Conservation (phyloP, 2,329 filamentous ascomycete genomes). For the Trichoderma cornu-damae region DNA sequence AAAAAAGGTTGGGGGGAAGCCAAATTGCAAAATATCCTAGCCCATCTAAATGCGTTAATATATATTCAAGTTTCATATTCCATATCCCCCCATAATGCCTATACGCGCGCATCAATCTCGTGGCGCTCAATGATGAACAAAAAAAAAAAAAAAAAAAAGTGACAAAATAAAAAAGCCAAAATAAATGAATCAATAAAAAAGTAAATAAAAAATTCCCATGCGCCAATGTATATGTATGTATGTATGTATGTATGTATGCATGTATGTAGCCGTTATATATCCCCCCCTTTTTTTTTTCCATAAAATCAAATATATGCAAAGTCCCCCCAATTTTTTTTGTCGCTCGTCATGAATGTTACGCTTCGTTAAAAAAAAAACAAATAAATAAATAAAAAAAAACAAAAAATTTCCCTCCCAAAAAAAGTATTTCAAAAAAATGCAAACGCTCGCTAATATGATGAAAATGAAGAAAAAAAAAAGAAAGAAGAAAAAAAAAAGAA, state of each 20-base stretch:
- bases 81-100: not conserved
- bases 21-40: not conserved
- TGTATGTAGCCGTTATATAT: constrained; percentile 13
- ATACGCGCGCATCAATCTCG: constrained; percentile 1
- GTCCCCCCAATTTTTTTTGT: not conserved
- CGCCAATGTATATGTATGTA: constrained; percentile 12
- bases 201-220: not conserved
- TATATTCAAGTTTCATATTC: constrained; percentile 1
- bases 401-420: not conserved
- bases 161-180: not conserved
- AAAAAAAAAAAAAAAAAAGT: not conserved
- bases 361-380: not conserved
- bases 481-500: not conserved
- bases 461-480: not conserved
- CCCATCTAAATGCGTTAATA: not conserved
- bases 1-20: too few relatives aligned
- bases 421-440: not conserved
- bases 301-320: not conserved
- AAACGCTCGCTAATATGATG: constrained; percentile 3
- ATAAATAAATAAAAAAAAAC: not conserved
- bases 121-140: not conserved
- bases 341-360: constrained; percentile 4
- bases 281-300: not conserved
- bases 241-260: constrained; percentile 12
- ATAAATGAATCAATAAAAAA: not conserved